phyloP scores from a whole-genome alignment of 106 monocot genomes.

The Triglochin maritima region DNA sequence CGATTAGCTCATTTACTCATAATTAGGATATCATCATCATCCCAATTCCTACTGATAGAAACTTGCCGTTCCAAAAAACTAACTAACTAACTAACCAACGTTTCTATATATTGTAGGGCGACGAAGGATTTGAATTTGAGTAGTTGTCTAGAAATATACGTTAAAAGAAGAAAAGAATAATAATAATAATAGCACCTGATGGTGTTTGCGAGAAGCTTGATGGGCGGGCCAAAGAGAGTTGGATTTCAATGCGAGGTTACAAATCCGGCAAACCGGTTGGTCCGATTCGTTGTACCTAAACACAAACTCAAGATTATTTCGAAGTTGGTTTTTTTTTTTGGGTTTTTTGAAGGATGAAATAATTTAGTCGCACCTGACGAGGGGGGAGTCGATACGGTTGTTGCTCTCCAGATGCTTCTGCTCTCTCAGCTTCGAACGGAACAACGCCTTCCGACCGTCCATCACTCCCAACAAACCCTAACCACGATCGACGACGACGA shows the following conservation, averaged over 20 bases:
- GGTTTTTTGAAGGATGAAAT: background rate
- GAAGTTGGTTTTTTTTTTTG: background rate
- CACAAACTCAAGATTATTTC: background rate
- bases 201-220: conserved; percentile 84
- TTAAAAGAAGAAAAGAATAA: background rate
- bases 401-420: conserved; percentile 46
- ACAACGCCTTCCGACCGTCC: conserved; percentile 50
- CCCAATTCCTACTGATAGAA: too few species aligned
- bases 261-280: conserved; percentile 86
- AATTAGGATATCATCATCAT: too few species aligned
- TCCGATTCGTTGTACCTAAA: conserved; percentile 86
- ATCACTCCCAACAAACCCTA: conserved; percentile 1
- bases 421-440: conserved; percentile 72
- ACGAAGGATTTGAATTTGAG: too few species aligned
- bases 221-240: conserved; percentile 82
- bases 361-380: conserved; percentile 45
- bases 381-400: conserved; percentile 79
- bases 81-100: too few species aligned
- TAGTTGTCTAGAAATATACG: too few species aligned
- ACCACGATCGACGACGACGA: background rate
- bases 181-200: conserved; percentile 44
- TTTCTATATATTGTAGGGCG: too few species aligned
- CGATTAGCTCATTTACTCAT: too few species aligned
- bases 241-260: conserved; percentile 80
- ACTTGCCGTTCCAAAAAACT: too few species aligned